phyloP scores from a whole-genome alignment of 2,329 filamentous ascomycete species.

The Colletotrichum sp. region DNA sequence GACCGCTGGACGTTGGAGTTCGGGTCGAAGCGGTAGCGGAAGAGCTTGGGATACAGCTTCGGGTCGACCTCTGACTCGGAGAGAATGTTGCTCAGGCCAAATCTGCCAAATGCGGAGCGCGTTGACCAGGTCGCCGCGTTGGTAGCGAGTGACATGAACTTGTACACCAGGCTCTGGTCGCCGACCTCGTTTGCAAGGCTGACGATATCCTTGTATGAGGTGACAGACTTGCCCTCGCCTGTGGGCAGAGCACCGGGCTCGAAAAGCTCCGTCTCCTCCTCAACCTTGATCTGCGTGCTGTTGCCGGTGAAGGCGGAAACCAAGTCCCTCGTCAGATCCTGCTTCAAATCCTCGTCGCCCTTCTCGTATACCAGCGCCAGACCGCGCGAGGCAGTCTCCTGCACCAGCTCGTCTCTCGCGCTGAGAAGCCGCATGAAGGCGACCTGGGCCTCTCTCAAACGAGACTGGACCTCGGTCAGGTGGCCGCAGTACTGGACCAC shows the following conservation, averaged over 20 bases:
- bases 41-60: slow-evolving; percentile 94
- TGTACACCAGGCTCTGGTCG: slow-evolving; percentile 94
- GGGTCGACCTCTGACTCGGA: slow-evolving; percentile 89
- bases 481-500: slow-evolving; percentile 90
- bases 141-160: slow-evolving; percentile 96
- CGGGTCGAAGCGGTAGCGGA: slow-evolving; percentile 92
- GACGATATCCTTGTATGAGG: slow-evolving; percentile 97
- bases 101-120: slow-evolving; percentile 93
- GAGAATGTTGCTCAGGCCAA: slow-evolving; percentile 90
- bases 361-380: slow-evolving; percentile 94
- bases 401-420: slow-evolving; percentile 90
- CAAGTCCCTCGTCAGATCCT: slow-evolving; percentile 84
- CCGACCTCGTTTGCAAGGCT: slow-evolving; percentile 95
- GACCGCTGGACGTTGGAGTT: slow-evolving; percentile 91
- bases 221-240: slow-evolving; percentile 86
- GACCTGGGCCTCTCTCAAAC: slow-evolving; percentile 79
- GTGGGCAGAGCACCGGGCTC: slow-evolving; percentile 90
- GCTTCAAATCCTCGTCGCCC: slow-evolving; percentile 80
- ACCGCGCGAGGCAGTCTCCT: slow-evolving; percentile 92
- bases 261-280: slow-evolving; percentile 90
- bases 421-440: slow-evolving; percentile 88
- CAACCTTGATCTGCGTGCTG: slow-evolving; percentile 78
- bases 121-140: slow-evolving; percentile 98
- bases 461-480: slow-evolving; percentile 73
- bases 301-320: slow-evolving; percentile 87